phyloP scores from a whole-genome alignment of 495 filamentous ascomycete genomes.

The Aspergillus ostianus region DNA sequence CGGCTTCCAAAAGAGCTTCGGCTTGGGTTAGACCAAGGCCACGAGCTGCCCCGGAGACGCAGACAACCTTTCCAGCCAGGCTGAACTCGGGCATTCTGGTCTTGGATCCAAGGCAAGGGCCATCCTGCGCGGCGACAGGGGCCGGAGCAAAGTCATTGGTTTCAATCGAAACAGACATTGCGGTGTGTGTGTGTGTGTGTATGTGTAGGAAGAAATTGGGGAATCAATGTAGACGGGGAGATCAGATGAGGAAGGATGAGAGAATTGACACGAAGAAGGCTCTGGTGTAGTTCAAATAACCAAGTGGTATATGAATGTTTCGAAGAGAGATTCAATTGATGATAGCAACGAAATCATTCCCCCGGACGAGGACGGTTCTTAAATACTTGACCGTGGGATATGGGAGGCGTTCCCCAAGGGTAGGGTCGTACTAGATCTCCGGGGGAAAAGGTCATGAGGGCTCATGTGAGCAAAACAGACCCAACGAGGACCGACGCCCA shows the following conservation, averaged over 20 bases:
- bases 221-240: neutral
- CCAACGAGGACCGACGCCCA: neutral
- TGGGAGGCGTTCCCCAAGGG: neutral
- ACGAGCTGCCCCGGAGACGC: conserved; percentile 76
- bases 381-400: conserved; percentile 6
- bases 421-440: neutral
- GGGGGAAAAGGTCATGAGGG: conserved; percentile 5
- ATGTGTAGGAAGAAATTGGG: neutral
- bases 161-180: conserved; percentile 45
- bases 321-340: conserved; percentile 12
- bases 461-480: conserved; percentile 10
- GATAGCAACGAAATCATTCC: conserved; percentile 2
- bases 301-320: neutral
- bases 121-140: conserved; percentile 15
- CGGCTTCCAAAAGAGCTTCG: conserved; percentile 76
- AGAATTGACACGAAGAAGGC: neutral
- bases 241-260: neutral
- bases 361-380: conserved; percentile 11
- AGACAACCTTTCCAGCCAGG: conserved; percentile 70
- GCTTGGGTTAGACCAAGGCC: conserved; percentile 78
- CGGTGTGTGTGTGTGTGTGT: conserved; percentile 1
- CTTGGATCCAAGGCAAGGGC: conserved; percentile 35
- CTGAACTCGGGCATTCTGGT: conserved; percentile 72
- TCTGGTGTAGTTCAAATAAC: neutral
- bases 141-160: conserved; percentile 31